phyloP scores from a whole-genome alignment of 1,284 basidiomycete genomes.

The Irpex lacteus region DNA sequence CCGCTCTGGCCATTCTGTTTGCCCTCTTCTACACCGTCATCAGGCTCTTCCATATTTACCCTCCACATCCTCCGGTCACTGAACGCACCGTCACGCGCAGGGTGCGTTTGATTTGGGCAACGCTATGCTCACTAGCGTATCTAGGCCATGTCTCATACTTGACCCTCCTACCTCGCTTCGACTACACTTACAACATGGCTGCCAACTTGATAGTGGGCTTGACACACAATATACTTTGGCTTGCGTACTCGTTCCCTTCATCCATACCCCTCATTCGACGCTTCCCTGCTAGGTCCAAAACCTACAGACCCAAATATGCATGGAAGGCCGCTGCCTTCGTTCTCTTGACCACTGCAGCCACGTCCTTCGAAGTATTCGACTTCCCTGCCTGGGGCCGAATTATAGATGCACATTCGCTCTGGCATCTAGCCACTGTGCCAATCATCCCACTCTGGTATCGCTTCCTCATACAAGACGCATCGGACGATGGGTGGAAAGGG shows the following conservation, averaged over 20 bases:
- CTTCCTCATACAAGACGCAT: conserved; percentile 71
- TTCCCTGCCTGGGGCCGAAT: conserved; percentile 78
- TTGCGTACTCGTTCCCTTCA: conserved; percentile 64
- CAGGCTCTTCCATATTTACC: conserved; percentile 80
- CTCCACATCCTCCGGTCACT: conserved; percentile 23
- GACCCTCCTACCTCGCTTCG: conserved; percentile 75
- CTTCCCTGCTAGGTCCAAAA: conserved; percentile 50
- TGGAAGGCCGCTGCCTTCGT: conserved; percentile 62
- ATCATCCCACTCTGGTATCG: conserved; percentile 83
- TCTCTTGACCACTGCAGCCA: conserved; percentile 72
- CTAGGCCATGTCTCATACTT: conserved; percentile 78
- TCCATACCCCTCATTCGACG: conserved; percentile 46
- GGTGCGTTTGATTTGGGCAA: conserved; percentile 36
- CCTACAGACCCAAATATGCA: conserved; percentile 54
- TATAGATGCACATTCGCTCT: conserved; percentile 93
- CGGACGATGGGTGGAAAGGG: conserved; percentile 43
- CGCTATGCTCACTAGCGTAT: conserved; percentile 51
- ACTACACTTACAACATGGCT: conserved; percentile 94
- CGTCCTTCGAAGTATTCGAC: conserved; percentile 87
- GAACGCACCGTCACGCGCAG: conserved; percentile 3
- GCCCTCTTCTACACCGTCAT: conserved; percentile 74
- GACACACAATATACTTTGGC: conserved; percentile 86
- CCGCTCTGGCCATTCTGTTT: conserved; percentile 78
- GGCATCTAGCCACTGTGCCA: conserved; percentile 89
- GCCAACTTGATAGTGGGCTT: conserved; percentile 81